A percentile compares a stretch with the other conserved stretches of the same genome.
These are phyloP conservation scores for Apodospora peruviana DNA, from an alignment of 495 filamentous ascomycete genomes.

Conservation along the genomic window DNA sequence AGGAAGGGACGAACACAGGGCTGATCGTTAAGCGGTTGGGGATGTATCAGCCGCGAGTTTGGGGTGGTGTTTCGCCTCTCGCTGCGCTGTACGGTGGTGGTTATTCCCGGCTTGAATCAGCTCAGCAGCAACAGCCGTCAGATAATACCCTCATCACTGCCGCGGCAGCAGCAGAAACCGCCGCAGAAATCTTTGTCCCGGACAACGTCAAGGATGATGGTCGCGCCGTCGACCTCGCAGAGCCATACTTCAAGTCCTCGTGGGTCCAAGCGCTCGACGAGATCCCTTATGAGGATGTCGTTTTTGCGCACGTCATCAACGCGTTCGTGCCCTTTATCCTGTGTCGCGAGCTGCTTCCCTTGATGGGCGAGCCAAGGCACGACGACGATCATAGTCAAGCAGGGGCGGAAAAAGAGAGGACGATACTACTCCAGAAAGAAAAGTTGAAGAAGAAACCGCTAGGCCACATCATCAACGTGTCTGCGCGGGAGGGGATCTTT, in stretches of 20 bases:
- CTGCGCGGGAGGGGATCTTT: conserved; percentile 41
- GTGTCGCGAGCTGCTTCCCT: conserved; percentile 39
- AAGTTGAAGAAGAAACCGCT: conserved; percentile 3
- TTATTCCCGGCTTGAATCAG: too few species aligned
- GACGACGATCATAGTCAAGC: not conserved
- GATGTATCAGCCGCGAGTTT: conserved; percentile 11
- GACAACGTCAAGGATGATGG: conserved; percentile 9
- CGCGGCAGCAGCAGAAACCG: not conserved
- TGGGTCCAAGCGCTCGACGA: conserved; percentile 40
- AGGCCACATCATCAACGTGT: conserved; percentile 43
- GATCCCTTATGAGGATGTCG: conserved; percentile 47
- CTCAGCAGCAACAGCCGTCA: not conserved
- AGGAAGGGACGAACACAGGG: not conserved
- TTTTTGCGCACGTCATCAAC: conserved; percentile 42
- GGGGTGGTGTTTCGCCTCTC: conserved; percentile 13
- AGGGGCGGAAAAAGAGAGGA: not conserved
- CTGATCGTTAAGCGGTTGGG: not conserved
- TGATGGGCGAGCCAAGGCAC: conserved; percentile 23
- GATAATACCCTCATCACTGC: not conserved
- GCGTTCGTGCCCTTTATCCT: conserved; percentile 44
- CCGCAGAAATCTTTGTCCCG: not conserved
- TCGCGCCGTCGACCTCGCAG: not conserved
- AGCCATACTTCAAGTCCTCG: conserved; percentile 25
- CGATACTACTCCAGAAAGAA: not conserved
- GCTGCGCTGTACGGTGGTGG: conserved; percentile 8